Evolutionary conservation across 371 early-diverging fungal species (phyloP), one percentile per base, ranked within the genome.

Genomic region (Nosema muscidifuracis): DNA sequence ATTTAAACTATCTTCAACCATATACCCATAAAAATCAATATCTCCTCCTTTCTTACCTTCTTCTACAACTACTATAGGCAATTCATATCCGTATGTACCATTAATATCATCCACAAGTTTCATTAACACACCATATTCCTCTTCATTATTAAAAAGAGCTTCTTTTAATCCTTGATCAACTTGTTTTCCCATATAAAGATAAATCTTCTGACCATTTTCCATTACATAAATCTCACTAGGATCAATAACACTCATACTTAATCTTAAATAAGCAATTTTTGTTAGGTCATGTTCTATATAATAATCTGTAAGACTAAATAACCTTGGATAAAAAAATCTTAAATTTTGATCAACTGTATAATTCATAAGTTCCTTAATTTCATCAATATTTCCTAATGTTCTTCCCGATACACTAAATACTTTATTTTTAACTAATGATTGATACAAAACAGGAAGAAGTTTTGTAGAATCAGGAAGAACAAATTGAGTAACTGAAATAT

Each of bases 381-480:
- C 28, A 18, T 60, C 53, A 20, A 12, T 26, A 15, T 12, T 56
- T n/a, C 20, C 22, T 53, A 10, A 1, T 44, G 4, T 13, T 0
- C 3, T 57, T 26, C 7, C 30, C 57, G 28, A 47, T 36, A 18
- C 26, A 43, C 15, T 80, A 67, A 64, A 67, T 62, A n/a, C 55
- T 63, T 47, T 73, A 44, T 79, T 71, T 65, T 82, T 82, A 43
- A 65, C 16, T 12, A 80, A 42, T 7, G 79, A 28, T 57, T 81
- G 80, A 20, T 73, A 44, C 16, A 84, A 67, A 13, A 75, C 67
- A 55, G 84, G 84, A 16, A 84, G 67, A 2, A 62, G 26, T 62
- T 82, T 84, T 10, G 79, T 53, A n/a, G 65, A 61, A 15, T 82
- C 82, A 1, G 84, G 84, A 15, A 84, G 50, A 40, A 81, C 78